phyloP scores from a whole-genome alignment of 768 basidiomycete species.

The Cystofilobasidium capitatum region DNA sequence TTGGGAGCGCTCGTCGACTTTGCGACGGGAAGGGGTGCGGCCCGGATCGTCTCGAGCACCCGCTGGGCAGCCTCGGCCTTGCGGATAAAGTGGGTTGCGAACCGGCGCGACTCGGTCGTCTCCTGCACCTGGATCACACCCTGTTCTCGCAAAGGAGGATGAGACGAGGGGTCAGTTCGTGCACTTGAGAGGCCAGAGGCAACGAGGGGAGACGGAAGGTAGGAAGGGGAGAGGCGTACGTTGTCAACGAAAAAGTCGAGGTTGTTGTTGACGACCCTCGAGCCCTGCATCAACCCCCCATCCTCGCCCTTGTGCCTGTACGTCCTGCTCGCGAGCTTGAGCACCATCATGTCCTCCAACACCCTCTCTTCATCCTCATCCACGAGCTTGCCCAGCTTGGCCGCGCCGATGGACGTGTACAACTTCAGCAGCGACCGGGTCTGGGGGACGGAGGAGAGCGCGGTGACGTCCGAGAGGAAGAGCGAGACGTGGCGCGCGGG shows the following conservation, averaged over 20 bases:
- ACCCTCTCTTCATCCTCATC: slow-evolving; percentile 81
- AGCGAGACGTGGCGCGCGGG: slow-evolving; percentile 73
- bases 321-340: slow-evolving; percentile 79
- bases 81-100: slow-evolving; percentile 95
- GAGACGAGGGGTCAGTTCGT: background rate
- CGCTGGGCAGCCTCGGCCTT: slow-evolving; percentile 82
- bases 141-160: slow-evolving; percentile 42
- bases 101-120: slow-evolving; percentile 82
- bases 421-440: slow-evolving; percentile 86
- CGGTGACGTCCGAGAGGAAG: slow-evolving; percentile 71
- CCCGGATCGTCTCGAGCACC: slow-evolving; percentile 67
- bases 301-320: slow-evolving; percentile 50
- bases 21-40: slow-evolving; percentile 47
- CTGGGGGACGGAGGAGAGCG: slow-evolving; percentile 68
- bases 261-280: slow-evolving; percentile 81
- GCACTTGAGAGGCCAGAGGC: background rate
- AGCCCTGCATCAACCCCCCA: slow-evolving; percentile 63
- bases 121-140: slow-evolving; percentile 96
- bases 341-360: slow-evolving; percentile 91
- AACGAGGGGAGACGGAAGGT: background rate
- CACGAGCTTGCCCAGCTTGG: slow-evolving; percentile 83
- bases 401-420: slow-evolving; percentile 84
- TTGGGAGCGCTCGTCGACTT: slow-evolving; percentile 22
- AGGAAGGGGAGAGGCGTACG: slow-evolving; percentile 45
- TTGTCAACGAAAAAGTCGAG: slow-evolving; percentile 91